These are phyloP conservation scores for Cladosporium sp. DNA, from an alignment of 2,329 filamentous ascomycete species.

Conservation along the genomic window DNA sequence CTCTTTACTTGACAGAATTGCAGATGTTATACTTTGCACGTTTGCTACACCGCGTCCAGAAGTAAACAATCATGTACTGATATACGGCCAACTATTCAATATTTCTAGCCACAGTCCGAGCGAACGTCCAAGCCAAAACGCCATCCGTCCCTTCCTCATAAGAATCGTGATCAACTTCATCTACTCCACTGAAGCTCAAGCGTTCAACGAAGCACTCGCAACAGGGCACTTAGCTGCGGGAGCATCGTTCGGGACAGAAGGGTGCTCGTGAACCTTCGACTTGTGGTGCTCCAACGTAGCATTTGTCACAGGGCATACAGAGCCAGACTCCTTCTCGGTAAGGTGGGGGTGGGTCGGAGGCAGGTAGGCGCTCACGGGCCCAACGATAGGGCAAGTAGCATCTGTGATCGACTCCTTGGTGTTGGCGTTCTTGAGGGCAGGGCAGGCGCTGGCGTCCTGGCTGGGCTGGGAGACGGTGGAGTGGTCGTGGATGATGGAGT, in stretches of 20 bases:
- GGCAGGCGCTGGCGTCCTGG: slow-evolving; percentile 37
- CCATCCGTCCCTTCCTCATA: background rate
- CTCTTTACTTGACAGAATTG: no score
- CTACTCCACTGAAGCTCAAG: background rate
- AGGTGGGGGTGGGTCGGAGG: slow-evolving; percentile 41
- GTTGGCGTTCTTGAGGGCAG: slow-evolving; percentile 38
- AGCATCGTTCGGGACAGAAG: slow-evolving; percentile 35
- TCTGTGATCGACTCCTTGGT: slow-evolving; percentile 38
- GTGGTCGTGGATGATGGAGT: slow-evolving; percentile 36
- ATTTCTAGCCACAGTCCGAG: background rate
- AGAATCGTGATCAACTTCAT: background rate
- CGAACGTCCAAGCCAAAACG: background rate
- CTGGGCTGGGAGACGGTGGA: slow-evolving; percentile 22
- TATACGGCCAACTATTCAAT: no score
- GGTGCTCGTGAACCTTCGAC: slow-evolving; percentile 39
- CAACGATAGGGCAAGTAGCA: slow-evolving; percentile 42
- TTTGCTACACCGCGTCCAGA: no score
- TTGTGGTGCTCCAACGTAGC: slow-evolving; percentile 42
- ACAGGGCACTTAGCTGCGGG: slow-evolving; percentile 40
- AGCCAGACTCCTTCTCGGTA: slow-evolving; percentile 33
- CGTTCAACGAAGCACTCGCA: slow-evolving; percentile 26
- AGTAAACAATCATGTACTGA: no score
- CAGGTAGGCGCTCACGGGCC: slow-evolving; percentile 36
- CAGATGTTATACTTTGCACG: no score
- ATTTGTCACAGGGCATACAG: slow-evolving; percentile 43